These are phyloP conservation scores for Malus hybrid DNA, from an alignment of 331 rosid species.

Conservation along the genomic window DNA sequence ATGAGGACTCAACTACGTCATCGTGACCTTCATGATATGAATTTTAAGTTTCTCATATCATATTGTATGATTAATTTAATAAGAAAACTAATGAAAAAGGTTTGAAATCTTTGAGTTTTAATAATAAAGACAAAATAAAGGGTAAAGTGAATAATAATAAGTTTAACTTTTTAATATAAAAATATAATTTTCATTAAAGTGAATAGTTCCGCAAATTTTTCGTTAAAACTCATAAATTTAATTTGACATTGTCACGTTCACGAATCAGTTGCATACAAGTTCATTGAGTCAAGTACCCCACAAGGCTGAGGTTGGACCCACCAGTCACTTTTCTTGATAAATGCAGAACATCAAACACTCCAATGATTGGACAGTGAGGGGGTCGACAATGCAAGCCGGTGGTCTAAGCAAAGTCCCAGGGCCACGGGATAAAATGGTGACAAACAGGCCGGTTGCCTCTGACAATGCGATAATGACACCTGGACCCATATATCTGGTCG, in stretches of 20 bases:
- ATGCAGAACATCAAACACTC: not conserved
- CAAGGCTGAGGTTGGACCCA: not conserved
- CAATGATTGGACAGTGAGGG: not conserved
- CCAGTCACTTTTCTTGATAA: too few relatives aligned
- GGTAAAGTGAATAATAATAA: too few relatives aligned
- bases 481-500: not conserved
- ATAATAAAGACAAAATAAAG: too few relatives aligned
- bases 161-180: too few relatives aligned
- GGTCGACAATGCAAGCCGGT: not conserved
- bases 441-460: conserved; percentile 13
- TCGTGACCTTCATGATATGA: rapidly evolving
- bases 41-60: too few relatives aligned
- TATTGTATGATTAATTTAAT: not conserved
- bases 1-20: too few relatives aligned
- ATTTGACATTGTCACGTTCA: rapidly evolving
- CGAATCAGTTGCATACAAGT: not conserved
- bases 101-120: too few relatives aligned
- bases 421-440: conserved; percentile 1
- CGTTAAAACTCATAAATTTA: too few relatives aligned
- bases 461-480: not conserved
- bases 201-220: too few relatives aligned
- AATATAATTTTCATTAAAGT: too few relatives aligned
- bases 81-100: too few relatives aligned
- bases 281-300: not conserved
- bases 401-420: not conserved